phyloP scores from a whole-genome alignment of 2,329 filamentous ascomycete species.

The Diplodia intermedia region DNA sequence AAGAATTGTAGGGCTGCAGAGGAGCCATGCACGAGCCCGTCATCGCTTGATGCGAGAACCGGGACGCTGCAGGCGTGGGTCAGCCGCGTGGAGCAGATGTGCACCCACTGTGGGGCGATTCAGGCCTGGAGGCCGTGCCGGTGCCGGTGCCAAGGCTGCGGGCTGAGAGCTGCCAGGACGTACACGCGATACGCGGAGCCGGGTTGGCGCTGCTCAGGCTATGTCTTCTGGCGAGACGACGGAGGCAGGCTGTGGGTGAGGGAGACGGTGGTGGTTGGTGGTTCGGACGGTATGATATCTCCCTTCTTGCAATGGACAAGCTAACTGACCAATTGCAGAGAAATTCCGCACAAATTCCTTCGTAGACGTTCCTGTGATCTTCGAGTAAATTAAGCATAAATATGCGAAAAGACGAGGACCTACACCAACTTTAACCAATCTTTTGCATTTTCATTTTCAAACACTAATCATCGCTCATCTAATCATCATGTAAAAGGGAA shows the following conservation, averaged over 20 bases:
- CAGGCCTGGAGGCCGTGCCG: conserved; percentile 40
- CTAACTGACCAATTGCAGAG: conserved; percentile 1
- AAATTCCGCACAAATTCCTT: neutral
- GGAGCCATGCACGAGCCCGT: neutral
- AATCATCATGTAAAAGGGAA: conserved; percentile 13
- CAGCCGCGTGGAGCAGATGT: conserved; percentile 40
- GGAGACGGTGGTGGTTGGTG: conserved; percentile 10
- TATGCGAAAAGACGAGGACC: neutral
- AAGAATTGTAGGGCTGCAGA: neutral
- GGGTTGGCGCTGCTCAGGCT: conserved; percentile 12
- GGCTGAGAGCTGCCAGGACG: conserved; percentile 38
- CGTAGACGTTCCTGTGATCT: conserved; percentile 16
- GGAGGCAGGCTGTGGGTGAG: conserved; percentile 39
- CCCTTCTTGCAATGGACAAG: neutral
- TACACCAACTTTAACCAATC: conserved; percentile 2
- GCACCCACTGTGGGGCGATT: conserved; percentile 47
- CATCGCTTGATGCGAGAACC: neutral
- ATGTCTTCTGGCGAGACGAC: conserved; percentile 23
- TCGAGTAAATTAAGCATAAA: neutral
- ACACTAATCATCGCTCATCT: conserved; percentile 14
- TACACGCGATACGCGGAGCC: conserved; percentile 40
- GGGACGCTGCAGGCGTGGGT: conserved; percentile 35
- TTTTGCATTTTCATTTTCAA: neutral
- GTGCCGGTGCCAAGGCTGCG: conserved; percentile 45
- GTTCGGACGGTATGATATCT: conserved; percentile 2